These are phyloP conservation scores for Schwanniomyces pseudopolymorphus DNA, from an alignment of 805 yeast species.

Conservation along the genomic window DNA sequence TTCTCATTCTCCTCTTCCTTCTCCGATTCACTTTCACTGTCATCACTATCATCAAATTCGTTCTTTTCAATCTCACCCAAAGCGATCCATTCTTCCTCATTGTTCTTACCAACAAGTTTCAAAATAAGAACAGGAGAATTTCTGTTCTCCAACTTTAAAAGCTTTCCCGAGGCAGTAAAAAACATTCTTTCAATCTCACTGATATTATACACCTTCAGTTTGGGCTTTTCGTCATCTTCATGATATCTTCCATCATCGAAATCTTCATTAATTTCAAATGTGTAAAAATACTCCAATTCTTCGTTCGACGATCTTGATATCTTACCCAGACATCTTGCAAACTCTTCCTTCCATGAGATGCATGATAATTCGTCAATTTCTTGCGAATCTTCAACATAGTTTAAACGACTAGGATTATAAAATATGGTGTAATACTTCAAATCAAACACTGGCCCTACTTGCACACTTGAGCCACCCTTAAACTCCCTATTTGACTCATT, in stretches of 20 bases:
- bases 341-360: conserved; percentile 73
- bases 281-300: conserved; percentile 37
- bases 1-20: conserved; percentile 17
- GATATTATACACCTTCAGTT: conserved; percentile 33
- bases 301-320: conserved; percentile 26
- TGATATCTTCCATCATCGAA: conserved; percentile 75
- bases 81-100: conserved; percentile 49
- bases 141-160: conserved; percentile 61
- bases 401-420: conserved; percentile 50
- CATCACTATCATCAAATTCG: conserved; percentile 26
- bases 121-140: conserved; percentile 66
- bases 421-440: conserved; percentile 62
- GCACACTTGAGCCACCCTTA: conserved; percentile 7
- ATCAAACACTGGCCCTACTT: conserved; percentile 61
- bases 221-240: conserved; percentile 44
- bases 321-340: conserved; percentile 52
- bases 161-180: conserved; percentile 67
- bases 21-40: conserved; percentile 22
- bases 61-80: conserved; percentile 38
- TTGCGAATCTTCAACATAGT: conserved; percentile 19
- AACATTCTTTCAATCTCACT: conserved; percentile 51
- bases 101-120: conserved; percentile 33
- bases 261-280: conserved; percentile 50
- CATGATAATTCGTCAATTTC: conserved; percentile 26
- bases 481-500: conserved; percentile 32